These are phyloP conservation scores for Sporisorium exsertum DNA, from an alignment of 1,284 basidiomycete genomes.

Conservation along the genomic window DNA sequence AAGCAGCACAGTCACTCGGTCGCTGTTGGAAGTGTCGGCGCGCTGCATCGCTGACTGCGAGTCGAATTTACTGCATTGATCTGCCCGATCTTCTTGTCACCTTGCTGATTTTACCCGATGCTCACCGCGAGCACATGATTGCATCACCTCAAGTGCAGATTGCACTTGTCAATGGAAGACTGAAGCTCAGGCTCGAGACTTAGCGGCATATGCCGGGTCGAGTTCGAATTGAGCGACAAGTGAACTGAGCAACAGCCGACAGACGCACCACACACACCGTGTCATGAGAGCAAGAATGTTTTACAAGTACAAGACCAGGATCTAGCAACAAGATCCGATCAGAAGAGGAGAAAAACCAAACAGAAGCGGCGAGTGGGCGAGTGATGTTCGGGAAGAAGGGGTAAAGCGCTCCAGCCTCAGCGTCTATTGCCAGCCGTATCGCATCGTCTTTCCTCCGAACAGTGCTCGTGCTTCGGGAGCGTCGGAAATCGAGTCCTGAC, in stretches of 20 bases:
- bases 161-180: background rate
- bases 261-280: background rate
- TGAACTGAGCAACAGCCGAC: background rate
- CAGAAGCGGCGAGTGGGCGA: background rate
- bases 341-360: background rate
- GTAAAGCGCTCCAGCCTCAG: background rate
- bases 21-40: conserved; percentile 1
- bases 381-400: background rate
- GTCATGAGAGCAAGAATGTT: background rate
- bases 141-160: background rate
- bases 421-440: conserved; percentile 47
- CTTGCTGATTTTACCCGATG: background rate
- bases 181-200: background rate
- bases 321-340: background rate
- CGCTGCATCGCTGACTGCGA: conserved; percentile 7
- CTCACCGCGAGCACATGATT: background rate
- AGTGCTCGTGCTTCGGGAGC: conserved; percentile 44
- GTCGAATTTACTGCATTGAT: background rate
- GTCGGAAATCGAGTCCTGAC: conserved; percentile 37
- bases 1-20: background rate
- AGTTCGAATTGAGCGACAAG: background rate
- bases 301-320: conserved; percentile 31
- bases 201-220: background rate
- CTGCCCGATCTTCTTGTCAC: background rate
- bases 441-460: conserved; percentile 54